Base-by-base conservation (phyloP, 805 yeast genomes). In the Ogataea haglerorum region DNA sequence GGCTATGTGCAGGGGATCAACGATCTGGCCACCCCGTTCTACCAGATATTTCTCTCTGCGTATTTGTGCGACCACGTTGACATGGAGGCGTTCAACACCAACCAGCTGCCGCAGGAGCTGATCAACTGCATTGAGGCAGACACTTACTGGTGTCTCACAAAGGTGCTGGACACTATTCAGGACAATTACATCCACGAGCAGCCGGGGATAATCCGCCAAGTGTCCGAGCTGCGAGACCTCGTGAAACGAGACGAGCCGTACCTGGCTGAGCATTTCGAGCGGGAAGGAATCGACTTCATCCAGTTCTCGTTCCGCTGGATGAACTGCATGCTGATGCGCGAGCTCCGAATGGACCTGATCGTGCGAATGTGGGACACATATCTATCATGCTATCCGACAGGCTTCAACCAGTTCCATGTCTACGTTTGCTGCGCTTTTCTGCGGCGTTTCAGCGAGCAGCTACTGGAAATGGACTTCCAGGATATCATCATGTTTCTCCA, bases 361-460 rank as follows among this genome's bases (percentile, higher is more conserved):
- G 80, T 90, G 16, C 72, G 99, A 42, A 91, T 93, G 95, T 93
- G 99, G 98, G 99, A 93, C 58, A 90, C 99, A 0, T 93, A 93
- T 60, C 61, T 85, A 3, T 75, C 86, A 36, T 89, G 85, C 56
- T 75, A 76, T 15, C 81, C 84, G 3, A 72, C 73, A 33, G 95
- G 95, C 2, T 88, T 93, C 58, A 86, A 85, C 53, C 88, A 82
- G 55, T 93, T 93, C 64, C 99, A 93, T 60, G 87, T 93, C 7
- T 93, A 91, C 60, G 99, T 93, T 3, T 93, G 99, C 65, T 96
- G 98, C 15, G 98, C 99, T 15, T 93, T 91, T 57, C 68, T 93
- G 51, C 85, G 89, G 46, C 82, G 87, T 56, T 93, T 95, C 81
- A 80, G 93, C 47, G 80, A 74, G 40, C 81, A 80, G 48, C 67